Evolutionary conservation across 2,329 filamentous ascomycete species (phyloP).

Genomic region (Aspergillus neotritici): DNA sequence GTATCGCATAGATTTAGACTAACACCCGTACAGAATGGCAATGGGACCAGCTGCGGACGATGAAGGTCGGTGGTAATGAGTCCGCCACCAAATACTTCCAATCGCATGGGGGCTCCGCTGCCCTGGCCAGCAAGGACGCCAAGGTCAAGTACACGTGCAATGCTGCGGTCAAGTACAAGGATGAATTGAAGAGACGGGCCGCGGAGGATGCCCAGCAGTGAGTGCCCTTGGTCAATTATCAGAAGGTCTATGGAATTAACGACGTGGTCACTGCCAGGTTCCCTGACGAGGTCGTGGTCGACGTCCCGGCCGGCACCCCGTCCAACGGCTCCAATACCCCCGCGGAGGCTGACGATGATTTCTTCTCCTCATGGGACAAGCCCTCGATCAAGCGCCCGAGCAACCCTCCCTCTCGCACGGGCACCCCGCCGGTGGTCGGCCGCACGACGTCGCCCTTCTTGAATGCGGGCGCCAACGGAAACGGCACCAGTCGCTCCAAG

Average conservation of each 20-base stretch:
- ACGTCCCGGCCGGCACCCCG: conserved; percentile 56
- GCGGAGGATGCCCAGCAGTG: conserved; percentile 80
- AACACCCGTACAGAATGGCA: conserved; percentile 68
- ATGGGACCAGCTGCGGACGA: conserved; percentile 94
- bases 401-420: conserved; percentile 83
- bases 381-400: conserved; percentile 93
- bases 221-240: conserved; percentile 29
- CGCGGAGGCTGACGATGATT: conserved; percentile 81
- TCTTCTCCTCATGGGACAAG: conserved; percentile 99
- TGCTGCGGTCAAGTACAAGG: conserved; percentile 96
- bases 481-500: conserved; percentile 67
- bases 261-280: conserved; percentile 50
- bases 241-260: conserved; percentile 5
- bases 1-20: conserved; percentile 10
- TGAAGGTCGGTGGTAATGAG: conserved; percentile 98
- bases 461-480: conserved; percentile 61
- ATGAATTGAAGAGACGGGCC: conserved; percentile 82
- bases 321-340: conserved; percentile 67
- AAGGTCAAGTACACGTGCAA: conserved; percentile 96
- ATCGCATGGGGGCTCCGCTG: conserved; percentile 87
- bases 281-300: conserved; percentile 80
- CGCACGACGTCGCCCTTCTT: conserved; percentile 88
- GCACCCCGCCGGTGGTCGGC: conserved; percentile 73
- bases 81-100: conserved; percentile 98
- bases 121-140: conserved; percentile 89